Evolutionary conservation across 2,329 filamentous ascomycete genomes (phyloP).

Genomic region (Golovinomyces cichoracearum): DNA sequence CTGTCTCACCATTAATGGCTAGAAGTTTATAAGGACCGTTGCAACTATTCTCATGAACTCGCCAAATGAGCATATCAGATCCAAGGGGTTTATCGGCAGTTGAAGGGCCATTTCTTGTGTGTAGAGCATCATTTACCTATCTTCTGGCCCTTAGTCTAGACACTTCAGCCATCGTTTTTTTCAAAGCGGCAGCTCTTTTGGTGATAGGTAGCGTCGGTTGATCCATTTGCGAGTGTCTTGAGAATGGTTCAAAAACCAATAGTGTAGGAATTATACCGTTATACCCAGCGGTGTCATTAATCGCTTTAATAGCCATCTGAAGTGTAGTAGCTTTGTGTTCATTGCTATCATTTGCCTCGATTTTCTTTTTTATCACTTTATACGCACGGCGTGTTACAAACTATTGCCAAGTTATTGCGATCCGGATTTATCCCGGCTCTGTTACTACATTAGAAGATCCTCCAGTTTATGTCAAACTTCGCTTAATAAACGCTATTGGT

Average conservation of each 20-base stretch:
- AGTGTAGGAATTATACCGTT: not conserved
- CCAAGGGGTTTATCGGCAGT: not conserved
- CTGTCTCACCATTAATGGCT: not conserved
- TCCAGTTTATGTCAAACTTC: not conserved
- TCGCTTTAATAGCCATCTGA: not conserved
- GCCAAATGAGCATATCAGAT: conserved; percentile 2
- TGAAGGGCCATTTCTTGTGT: not conserved
- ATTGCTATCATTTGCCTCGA: not conserved
- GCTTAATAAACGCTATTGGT: not conserved
- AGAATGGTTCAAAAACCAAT: not conserved
- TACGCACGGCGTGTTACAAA: not conserved
- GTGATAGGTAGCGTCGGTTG: not conserved
- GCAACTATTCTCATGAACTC: conserved; percentile 1
- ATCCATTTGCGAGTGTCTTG: not conserved
- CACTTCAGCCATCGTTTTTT: not conserved
- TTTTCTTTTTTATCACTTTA: not conserved
- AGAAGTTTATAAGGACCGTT: not conserved
- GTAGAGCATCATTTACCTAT: not conserved
- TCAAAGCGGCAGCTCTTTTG: not conserved
- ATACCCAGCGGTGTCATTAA: not conserved
- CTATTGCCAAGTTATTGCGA: no score
- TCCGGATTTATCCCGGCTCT: no score
- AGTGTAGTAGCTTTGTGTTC: not conserved
- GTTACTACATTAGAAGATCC: not conserved
- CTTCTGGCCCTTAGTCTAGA: not conserved